Evolutionary conservation across 2,329 filamentous ascomycete species (phyloP).

Genomic region (Diaporthe sp.): DNA sequence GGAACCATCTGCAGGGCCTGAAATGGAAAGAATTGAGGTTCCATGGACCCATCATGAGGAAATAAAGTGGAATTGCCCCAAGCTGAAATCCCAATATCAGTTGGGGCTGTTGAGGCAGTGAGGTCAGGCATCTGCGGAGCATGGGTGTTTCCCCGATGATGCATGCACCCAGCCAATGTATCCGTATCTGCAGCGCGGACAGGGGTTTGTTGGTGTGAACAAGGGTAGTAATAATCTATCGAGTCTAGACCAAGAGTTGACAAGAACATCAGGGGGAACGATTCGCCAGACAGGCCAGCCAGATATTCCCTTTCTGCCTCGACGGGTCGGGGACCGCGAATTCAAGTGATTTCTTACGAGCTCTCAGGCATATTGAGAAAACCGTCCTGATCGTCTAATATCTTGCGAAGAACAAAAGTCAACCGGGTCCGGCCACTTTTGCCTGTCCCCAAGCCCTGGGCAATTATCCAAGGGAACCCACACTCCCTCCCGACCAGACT

Average conservation of each 20-base stretch:
- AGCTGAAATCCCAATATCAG: constrained; percentile 9
- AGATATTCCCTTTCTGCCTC: neutral
- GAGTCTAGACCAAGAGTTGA: constrained; percentile 22
- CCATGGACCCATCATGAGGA: neutral
- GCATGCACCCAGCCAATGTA: constrained; percentile 13
- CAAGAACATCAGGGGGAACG: constrained; percentile 9
- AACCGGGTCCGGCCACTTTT: neutral
- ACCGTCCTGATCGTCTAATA: neutral
- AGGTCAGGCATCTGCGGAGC: constrained; percentile 1
- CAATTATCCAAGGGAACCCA: neutral
- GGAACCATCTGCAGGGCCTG: neutral
- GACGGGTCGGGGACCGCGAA: neutral
- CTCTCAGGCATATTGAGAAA: neutral
- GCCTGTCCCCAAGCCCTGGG: neutral
- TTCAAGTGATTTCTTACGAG: neutral
- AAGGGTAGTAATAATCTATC: constrained; percentile 4
- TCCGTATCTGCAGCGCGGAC: constrained; percentile 25
- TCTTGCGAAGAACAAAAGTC: constrained; percentile 5
- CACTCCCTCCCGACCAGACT: neutral
- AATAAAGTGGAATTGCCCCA: neutral
- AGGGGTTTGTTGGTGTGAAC: constrained; percentile 18
- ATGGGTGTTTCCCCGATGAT: neutral
- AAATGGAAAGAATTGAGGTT: neutral
- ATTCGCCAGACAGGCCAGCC: constrained; percentile 3
- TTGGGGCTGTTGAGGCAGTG: neutral